These are phyloP conservation scores for Arachnopeziza araneosa DNA, from an alignment of 2,329 filamentous ascomycete genomes.

Conservation along the genomic window DNA sequence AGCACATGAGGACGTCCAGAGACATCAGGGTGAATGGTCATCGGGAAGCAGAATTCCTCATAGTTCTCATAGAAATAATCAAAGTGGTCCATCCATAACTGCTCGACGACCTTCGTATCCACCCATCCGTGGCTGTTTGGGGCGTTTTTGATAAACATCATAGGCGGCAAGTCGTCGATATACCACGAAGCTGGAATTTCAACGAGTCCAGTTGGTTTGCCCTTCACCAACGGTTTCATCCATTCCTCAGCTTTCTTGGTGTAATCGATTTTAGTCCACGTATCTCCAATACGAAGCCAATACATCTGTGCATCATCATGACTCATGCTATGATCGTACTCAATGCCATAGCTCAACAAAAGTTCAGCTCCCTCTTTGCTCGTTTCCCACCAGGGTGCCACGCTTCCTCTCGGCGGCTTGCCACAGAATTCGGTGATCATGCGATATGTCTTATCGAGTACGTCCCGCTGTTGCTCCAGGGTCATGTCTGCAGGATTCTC, in stretches of 20 bases:
- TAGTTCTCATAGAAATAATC: conserved; percentile 73
- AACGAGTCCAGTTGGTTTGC: conserved; percentile 55
- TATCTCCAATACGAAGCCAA: conserved; percentile 57
- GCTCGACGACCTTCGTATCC: conserved; percentile 53
- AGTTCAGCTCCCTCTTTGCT: conserved; percentile 62
- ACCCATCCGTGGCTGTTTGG: conserved; percentile 58
- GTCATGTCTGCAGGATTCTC: conserved; percentile 51
- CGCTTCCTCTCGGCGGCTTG: conserved; percentile 65
- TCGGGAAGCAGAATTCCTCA: conserved; percentile 71
- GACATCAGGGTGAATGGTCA: conserved; percentile 72
- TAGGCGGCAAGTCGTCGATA: conserved; percentile 58
- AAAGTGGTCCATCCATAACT: conserved; percentile 62
- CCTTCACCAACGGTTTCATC: conserved; percentile 61
- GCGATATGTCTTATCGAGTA: conserved; percentile 68
- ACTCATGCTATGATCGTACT: conserved; percentile 64
- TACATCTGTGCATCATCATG: conserved; percentile 62
- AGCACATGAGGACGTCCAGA: conserved; percentile 66
- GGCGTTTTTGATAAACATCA: conserved; percentile 67
- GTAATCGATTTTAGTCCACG: conserved; percentile 66
- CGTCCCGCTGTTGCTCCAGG: conserved; percentile 67
- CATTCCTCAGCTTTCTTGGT: conserved; percentile 53
- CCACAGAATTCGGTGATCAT: conserved; percentile 67
- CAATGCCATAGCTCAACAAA: conserved; percentile 60
- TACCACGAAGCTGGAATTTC: conserved; percentile 61
- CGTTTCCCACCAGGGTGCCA: conserved; percentile 73